A percentile compares a stretch with the other conserved stretches of the same genome.
phyloP scores from a whole-genome alignment of 2,329 filamentous ascomycete species.

The Fusarium sublunatum region DNA sequence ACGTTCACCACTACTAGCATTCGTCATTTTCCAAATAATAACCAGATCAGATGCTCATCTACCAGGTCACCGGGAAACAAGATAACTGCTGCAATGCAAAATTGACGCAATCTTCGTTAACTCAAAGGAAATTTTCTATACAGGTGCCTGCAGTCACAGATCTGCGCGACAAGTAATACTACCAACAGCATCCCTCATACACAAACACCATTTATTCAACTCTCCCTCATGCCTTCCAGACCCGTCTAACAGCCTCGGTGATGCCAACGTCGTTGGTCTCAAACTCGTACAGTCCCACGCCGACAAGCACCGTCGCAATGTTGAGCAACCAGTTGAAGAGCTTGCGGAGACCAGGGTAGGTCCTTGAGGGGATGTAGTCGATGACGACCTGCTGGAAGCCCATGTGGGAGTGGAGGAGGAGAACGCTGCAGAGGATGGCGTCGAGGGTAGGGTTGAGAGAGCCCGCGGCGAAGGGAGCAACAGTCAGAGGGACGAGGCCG shows the following conservation, averaged over 20 bases:
- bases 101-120: slow-evolving; percentile 36
- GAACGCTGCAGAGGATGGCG: slow-evolving; percentile 81
- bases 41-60: neutral
- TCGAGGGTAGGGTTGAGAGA: slow-evolving; percentile 91
- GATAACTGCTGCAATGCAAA: slow-evolving; percentile 14
- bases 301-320: slow-evolving; percentile 80
- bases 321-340: slow-evolving; percentile 83
- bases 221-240: slow-evolving; percentile 81
- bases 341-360: slow-evolving; percentile 75
- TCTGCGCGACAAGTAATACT: slow-evolving; percentile 39
- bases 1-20: neutral
- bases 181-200: slow-evolving; percentile 28
- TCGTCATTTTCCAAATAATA: neutral
- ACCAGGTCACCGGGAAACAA: neutral
- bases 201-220: neutral
- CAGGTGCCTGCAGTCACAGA: slow-evolving; percentile 43
- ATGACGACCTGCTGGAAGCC: slow-evolving; percentile 91
- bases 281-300: slow-evolving; percentile 94
- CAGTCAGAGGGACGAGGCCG: slow-evolving; percentile 84
- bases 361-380: slow-evolving; percentile 86
- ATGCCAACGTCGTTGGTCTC: slow-evolving; percentile 98
- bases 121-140: slow-evolving; percentile 45
- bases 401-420: slow-evolving; percentile 94
- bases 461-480: slow-evolving; percentile 92
- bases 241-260: slow-evolving; percentile 85